A percentile compares a stretch with the other conserved stretches of the same genome.
Conservation (phyloP, 495 filamentous ascomycete species). For the Annulohypoxylon stygium region DNA sequence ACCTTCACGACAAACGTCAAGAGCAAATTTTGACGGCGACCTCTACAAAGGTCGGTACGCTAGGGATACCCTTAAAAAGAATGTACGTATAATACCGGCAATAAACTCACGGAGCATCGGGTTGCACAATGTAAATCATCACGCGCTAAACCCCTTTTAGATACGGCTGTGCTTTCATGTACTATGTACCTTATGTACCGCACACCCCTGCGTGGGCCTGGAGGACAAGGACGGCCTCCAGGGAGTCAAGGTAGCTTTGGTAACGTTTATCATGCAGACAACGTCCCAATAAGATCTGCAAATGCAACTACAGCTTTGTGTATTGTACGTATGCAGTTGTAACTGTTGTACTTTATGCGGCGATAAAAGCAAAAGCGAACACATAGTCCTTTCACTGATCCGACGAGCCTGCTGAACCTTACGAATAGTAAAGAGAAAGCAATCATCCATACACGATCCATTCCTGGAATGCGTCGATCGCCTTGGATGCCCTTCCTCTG, state of each 20-base stretch:
- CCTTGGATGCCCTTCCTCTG: background rate
- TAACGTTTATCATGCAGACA: constrained; percentile 33
- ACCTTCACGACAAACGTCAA: background rate
- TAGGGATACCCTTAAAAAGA: constrained; percentile 7
- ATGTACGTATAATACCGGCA: background rate
- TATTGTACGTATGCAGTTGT: background rate
- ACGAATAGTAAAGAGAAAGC: background rate
- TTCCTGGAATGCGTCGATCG: background rate
- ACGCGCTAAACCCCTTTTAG: constrained; percentile 13
- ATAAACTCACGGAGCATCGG: constrained; percentile 17
- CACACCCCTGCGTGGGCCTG: constrained; percentile 9
- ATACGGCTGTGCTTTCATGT: constrained; percentile 1
- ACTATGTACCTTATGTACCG: constrained; percentile 7
- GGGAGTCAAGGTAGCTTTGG: constrained; percentile 1
- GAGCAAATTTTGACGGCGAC: background rate
- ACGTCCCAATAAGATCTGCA: constrained; percentile 23
- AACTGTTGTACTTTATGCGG: background rate
- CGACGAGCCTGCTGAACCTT: background rate
- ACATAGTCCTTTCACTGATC: background rate
- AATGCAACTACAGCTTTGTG: constrained; percentile 21
- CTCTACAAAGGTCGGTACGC: background rate
- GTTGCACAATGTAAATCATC: constrained; percentile 17
- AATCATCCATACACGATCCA: background rate
- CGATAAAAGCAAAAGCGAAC: background rate
- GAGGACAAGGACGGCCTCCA: background rate